Evolutionary conservation across 2,329 filamentous ascomycete species (phyloP), one percentile per base, ranked within the genome.

Genomic region (Beauveria brongniartii): DNA sequence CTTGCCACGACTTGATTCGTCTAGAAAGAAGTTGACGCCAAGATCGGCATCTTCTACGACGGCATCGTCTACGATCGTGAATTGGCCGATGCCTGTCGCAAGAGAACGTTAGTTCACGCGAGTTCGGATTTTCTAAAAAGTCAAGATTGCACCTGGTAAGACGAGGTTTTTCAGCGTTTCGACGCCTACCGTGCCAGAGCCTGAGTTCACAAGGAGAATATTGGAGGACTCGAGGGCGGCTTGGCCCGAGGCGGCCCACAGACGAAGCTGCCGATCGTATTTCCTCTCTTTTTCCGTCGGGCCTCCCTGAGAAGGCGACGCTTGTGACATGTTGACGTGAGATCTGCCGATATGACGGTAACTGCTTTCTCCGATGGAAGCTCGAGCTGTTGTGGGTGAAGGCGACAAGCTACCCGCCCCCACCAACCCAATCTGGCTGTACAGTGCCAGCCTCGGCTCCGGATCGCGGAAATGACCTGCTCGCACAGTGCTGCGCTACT

Each of bases 141-240:
- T 30, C n/a, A 24, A 30, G 40, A 59, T 14, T 44, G 59, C 73
- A 86, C 87, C 91, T 61, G 94, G 94, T 9, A 99, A 78, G 3
- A 99, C 90, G n/a, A 99, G 84, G 71, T 99, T 99, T 80, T 99
- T 99, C 64, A 99, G 82, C 0, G 92, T 87, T 74, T 99, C 94
- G 14, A 95, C 82, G 16, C 92, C 94, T 40, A 92, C 90, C 2
- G 92, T 90, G 10, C 93, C 93, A n/a, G 88, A 77, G 2, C 91
- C 89, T 1, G 89, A 90, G 74, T 96, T 97, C 63, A 99, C 78
- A 5, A 99, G 82, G 14, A 97, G 83, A n/a, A 99, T 87, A 67
- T 95, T 90, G 24, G 94, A 90, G 61, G 91, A 86, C 74, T 99
- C 95, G 2, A 99, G 81, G 18, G 92, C 93, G 66, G 88, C 83